Base-by-base conservation (phyloP, 2,329 filamentous ascomycete species). In the Chaetomiaceae sp. region DNA sequence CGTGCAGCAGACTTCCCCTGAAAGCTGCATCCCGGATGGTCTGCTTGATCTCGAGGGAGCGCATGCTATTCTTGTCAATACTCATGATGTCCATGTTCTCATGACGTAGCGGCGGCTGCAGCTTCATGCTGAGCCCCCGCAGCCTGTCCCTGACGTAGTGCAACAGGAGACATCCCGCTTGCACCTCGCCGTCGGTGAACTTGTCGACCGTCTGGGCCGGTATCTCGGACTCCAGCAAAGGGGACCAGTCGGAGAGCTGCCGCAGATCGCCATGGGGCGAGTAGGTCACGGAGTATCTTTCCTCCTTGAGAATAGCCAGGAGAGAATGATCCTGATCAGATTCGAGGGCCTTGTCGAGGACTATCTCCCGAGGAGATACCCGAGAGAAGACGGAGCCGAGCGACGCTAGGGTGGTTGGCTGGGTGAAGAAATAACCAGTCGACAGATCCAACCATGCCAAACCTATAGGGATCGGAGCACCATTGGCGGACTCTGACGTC, bases 401-500 rank as follows among this genome's bases (percentile, higher is more conserved):
- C 48, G 84, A 83, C 44, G 79, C 73, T 7, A 91, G 69, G 17
- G 84, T 83, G 0, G 87, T 85, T 16, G 74, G 74, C 64, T 97
- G 90, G 0, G 90, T 96, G 62, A 84, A 89, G 69, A 99, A 99
- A 61, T 92, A 87, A 13, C 93, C 93, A 3, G 93, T 99, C 8
- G 93, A 96, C 21, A 97, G 72, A 68, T 99, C 93, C 41, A 97
- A 74, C 93, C 93, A 99, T 35, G 93, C 88, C 44, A 99, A 73
- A 3, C 93, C 93, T 50, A 95, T 73, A 40, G 70, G 68, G 46
- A 76, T 57, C 13, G 63, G 51, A 35, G 61, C 53, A 51, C 60
- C 48, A 40, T 50, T 42, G 19, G 56, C 39, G 48, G 39, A 48
- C 16, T 55, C 51, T 14, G 57, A 51, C 9, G 48, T 43, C 39